Evolutionary conservation across 495 filamentous ascomycete genomes (phyloP).

Genomic region (Cercophora samala): DNA sequence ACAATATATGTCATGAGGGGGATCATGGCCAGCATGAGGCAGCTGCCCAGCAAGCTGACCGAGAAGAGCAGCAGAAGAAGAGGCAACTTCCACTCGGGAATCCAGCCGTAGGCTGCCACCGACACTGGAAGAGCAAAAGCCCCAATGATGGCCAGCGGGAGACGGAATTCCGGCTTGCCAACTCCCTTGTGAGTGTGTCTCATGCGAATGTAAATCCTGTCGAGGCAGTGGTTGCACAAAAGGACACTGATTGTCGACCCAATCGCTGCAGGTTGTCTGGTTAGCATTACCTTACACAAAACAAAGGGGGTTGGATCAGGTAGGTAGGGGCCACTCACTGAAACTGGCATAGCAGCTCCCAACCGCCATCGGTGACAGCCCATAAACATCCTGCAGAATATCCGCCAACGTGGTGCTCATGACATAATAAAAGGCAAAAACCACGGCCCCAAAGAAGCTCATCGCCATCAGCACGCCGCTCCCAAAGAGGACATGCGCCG

Average conservation of each 20-base stretch:
- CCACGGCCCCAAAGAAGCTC: constrained; percentile 47
- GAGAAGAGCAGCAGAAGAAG: constrained; percentile 41
- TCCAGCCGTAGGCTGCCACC: constrained; percentile 50
- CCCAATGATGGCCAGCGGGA: constrained; percentile 49
- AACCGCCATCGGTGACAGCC: constrained; percentile 42
- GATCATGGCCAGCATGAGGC: constrained; percentile 44
- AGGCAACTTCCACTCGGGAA: constrained; percentile 37
- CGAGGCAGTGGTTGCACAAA: constrained; percentile 44
- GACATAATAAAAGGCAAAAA: constrained; percentile 55
- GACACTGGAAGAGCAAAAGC: constrained; percentile 42
- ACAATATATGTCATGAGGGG: constrained; percentile 55
- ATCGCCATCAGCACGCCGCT: constrained; percentile 49
- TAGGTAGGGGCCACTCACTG: constrained; percentile 49
- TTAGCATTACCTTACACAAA: constrained; percentile 25
- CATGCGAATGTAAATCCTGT: constrained; percentile 52
- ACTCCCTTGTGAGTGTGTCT: constrained; percentile 37
- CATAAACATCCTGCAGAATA: constrained; percentile 47
- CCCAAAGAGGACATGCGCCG: constrained; percentile 45
- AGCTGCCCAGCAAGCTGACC: constrained; percentile 42
- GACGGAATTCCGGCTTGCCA: constrained; percentile 48
- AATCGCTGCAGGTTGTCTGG: constrained; percentile 36
- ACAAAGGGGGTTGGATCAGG: no score
- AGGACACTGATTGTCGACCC: constrained; percentile 50
- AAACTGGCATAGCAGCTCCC: constrained; percentile 50
- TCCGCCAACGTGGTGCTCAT: constrained; percentile 51